Evolutionary conservation across 148 eudicot genomes (phyloP).

Genomic region (Fagopyrum tataricum): DNA sequence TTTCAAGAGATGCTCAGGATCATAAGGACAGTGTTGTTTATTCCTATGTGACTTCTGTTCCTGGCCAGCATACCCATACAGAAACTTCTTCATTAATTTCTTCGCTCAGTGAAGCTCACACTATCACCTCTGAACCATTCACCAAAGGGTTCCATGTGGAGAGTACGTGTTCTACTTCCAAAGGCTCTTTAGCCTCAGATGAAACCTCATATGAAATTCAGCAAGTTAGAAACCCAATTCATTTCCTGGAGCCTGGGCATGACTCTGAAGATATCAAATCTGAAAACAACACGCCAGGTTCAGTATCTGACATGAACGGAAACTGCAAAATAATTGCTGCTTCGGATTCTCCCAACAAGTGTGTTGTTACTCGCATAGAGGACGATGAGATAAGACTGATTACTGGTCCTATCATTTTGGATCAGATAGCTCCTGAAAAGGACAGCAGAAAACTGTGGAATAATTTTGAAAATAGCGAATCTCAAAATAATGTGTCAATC

Average conservation of each 20-base stretch:
- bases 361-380: not conserved
- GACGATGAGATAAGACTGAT: not conserved
- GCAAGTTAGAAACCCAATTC: not conserved
- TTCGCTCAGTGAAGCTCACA: not conserved
- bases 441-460: not conserved
- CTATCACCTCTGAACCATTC: conserved; percentile 5
- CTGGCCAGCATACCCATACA: not conserved
- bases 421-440: not conserved
- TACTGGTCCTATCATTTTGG: not conserved
- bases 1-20: conserved; percentile 5
- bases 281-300: not conserved
- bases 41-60: not conserved
- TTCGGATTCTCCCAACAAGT: not conserved
- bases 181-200: not conserved
- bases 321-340: not conserved
- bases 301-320: not conserved
- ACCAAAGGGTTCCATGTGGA: conserved; percentile 3
- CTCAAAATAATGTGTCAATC: not conserved
- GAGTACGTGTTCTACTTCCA: not conserved
- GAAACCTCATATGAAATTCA: not conserved
- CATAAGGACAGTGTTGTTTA: not conserved
- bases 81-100: not conserved
- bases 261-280: not conserved
- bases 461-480: not conserved
- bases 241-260: not conserved